A percentile compares a stretch with the other conserved stretches of the same genome.
These are phyloP conservation scores for Termitomyces sp. DNA, from an alignment of 1,284 basidiomycete genomes.

Conservation along the genomic window DNA sequence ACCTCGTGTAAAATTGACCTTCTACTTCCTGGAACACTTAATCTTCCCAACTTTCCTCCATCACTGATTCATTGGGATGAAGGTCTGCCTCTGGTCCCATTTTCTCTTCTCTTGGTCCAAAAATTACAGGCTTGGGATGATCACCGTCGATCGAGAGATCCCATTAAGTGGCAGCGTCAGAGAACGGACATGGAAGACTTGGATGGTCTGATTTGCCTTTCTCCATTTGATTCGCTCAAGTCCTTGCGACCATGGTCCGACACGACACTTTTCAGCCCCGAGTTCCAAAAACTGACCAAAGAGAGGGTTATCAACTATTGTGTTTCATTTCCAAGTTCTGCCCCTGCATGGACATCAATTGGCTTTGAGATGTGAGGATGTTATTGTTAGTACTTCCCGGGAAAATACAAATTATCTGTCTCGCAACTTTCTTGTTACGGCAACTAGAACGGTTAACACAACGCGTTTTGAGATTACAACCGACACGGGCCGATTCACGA, in stretches of 20 bases:
- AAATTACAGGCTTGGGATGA: conserved; percentile 28
- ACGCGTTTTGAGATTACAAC: too few relatives aligned
- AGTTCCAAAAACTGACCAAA: conserved; percentile 7
- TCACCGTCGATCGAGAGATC: conserved; percentile 19
- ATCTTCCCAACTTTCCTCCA: conserved; percentile 20
- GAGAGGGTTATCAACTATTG: conserved; percentile 7
- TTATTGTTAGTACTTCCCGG: not conserved
- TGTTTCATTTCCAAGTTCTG: conserved; percentile 5
- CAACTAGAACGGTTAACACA: too few relatives aligned
- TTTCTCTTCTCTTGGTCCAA: conserved; percentile 25
- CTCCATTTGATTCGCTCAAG: not conserved
- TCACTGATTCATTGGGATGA: conserved; percentile 18
- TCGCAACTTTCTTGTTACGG: too few relatives aligned
- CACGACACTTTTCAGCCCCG: conserved; percentile 2
- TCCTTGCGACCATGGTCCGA: conserved; percentile 11
- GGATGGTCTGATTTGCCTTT: conserved; percentile 6
- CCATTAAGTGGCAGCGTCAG: conserved; percentile 17
- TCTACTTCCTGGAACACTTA: conserved; percentile 22
- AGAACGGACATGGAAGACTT: conserved; percentile 14
- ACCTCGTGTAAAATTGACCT: conserved; percentile 26
- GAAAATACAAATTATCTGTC: not conserved
- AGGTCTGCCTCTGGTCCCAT: conserved; percentile 23
- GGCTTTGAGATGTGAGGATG: conserved; percentile 5
- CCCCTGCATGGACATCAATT: conserved; percentile 3
- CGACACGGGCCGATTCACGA: not conserved